Percentiles rank a stretch among this genome's conserved stretches.
Evolutionary conservation across 352 stramenopile genomes (phyloP).

Genomic region (Phytopythium mirpurense): DNA sequence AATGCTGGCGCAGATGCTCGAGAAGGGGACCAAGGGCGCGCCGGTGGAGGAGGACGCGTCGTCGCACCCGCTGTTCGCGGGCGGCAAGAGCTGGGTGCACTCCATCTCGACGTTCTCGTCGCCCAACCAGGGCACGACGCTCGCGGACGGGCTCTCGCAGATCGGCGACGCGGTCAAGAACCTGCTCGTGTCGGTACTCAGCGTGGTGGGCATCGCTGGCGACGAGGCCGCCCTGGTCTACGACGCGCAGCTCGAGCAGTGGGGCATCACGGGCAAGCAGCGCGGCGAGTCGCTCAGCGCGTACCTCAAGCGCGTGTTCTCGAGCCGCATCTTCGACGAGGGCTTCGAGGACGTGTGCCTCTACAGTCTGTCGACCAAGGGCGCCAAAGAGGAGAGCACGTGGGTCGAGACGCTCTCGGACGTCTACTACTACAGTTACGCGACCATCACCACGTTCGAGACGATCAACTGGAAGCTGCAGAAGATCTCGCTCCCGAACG

Average conservation of each 20-base stretch:
- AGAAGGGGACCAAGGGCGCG: conserved; percentile 35
- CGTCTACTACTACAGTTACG: conserved; percentile 59
- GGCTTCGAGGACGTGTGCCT: conserved; percentile 39
- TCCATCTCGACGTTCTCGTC: conserved; percentile 63
- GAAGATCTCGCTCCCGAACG: conserved; percentile 35
- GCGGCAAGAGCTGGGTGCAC: conserved; percentile 58
- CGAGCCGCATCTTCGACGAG: conserved; percentile 26
- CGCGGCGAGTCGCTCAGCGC: conserved; percentile 18
- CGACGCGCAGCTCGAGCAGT: conserved; percentile 50
- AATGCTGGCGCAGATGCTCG: conserved; percentile 25
- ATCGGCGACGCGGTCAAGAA: conserved; percentile 34
- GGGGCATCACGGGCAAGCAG: conserved; percentile 26
- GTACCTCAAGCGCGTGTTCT: conserved; percentile 41
- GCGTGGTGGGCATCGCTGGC: conserved; percentile 21
- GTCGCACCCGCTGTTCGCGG: conserved; percentile 40
- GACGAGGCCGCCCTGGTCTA: conserved; percentile 25
- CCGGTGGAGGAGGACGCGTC: conserved; percentile 21
- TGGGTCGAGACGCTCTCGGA: conserved; percentile 48
- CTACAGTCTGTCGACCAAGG: conserved; percentile 38
- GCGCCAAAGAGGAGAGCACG: conserved; percentile 41
- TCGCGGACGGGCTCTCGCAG: conserved; percentile 36
- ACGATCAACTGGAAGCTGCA: conserved; percentile 24
- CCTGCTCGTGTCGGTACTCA: conserved; percentile 21
- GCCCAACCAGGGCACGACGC: conserved; percentile 52
- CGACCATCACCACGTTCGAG: conserved; percentile 33